Conservation (phyloP, 495 filamentous ascomycete genomes). For the Neurospora sp. region DNA sequence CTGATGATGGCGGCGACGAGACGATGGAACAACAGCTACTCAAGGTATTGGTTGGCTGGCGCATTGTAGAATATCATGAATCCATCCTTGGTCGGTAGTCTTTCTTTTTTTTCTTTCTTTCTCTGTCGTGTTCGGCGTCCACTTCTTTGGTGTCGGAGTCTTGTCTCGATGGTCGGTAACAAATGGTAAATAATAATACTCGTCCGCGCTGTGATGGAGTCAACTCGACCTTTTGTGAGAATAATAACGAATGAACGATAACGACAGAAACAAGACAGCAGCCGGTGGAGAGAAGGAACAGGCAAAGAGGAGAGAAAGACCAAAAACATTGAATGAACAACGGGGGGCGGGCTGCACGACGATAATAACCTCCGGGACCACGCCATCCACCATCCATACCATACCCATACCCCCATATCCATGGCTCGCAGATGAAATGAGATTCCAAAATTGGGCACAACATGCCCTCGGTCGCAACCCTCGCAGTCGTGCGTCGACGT, state of each 20-base stretch:
- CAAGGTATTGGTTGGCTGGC: neutral
- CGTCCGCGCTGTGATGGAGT: neutral
- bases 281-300: neutral
- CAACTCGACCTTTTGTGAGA: neutral
- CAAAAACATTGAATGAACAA: slow-evolving; percentile 1
- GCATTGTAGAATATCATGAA: neutral
- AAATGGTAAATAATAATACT: neutral
- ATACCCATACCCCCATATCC: neutral
- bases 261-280: neutral
- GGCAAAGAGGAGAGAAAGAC: slow-evolving; percentile 2
- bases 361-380: neutral
- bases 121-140: neutral
- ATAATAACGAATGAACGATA: neutral
- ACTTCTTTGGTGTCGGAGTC: neutral
- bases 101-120: neutral
- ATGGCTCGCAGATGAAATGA: neutral
- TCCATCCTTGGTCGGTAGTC: neutral
- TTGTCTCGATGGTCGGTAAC: neutral
- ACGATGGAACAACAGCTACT: neutral
- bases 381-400: neutral
- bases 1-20: neutral
- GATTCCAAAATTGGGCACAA: neutral
- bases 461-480: neutral
- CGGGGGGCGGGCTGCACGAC: neutral
- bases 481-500: neutral